Evolutionary conservation across 2,329 filamentous ascomycete species (phyloP), one percentile per base, ranked within the genome.

Genomic region (Colletotrichum ledebouriae): DNA sequence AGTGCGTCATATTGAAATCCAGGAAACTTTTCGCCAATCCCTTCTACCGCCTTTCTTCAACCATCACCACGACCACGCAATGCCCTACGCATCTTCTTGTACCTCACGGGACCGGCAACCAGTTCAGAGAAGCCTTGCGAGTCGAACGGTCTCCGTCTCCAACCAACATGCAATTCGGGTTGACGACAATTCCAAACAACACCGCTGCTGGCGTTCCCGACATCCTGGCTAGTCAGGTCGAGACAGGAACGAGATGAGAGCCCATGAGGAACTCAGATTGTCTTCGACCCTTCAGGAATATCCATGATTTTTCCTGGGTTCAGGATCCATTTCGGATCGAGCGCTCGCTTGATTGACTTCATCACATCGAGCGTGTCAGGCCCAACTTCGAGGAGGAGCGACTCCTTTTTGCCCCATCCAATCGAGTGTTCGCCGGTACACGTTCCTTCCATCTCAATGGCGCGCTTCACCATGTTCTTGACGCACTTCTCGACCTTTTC

Each of bases 231-330:
- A 17, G 25, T 29, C 11, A n/a, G 33, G 10, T 15, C 29, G 29
- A 52, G 1, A 10, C 20, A 10, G 39, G 17, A 6, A 41, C 15
- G 13, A 29, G 29, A 29, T 39, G 34, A 37, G n/a, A 20, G 5
- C 25, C 25, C 12, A 22, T 20, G 12, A 56, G 20, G n/a, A 61
- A 7, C 6, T 62, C 50, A 56, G 49, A 33, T 72, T 67, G 29
- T 74, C 72, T 70, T 74, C 62, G 78, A 77, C 77, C n/a, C 66
- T 15, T 59, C 39, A 1, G 84, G 84, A 17, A 88, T 82, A 72
- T 97, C 92, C 79, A 97, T 94, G 71, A 97, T 95, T 82, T 97
- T 97, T 1, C 94, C 94, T 0, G 94, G 94, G 73, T 97, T 97
- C 87, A 97, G 88, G 64, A 97, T 88, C 92, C 94, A 97, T 57